Evolutionary conservation across 306 rosid species (phyloP).

Genomic region (Dalbergia cultrata): DNA sequence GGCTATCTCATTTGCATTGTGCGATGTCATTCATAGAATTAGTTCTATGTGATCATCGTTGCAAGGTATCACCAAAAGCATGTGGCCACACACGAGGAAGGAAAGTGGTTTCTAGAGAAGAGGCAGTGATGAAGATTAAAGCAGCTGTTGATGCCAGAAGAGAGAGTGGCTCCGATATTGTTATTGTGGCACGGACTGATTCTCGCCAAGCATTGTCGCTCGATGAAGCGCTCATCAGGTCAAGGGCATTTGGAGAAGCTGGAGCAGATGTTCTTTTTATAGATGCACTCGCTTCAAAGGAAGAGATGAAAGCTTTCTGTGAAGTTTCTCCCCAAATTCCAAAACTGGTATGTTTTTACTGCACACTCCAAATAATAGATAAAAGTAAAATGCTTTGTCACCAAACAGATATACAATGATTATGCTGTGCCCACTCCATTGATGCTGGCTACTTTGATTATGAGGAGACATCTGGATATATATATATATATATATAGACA

Average conservation of each 20-base stretch:
- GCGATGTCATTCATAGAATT: not conserved
- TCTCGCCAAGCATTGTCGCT: constrained; percentile 89
- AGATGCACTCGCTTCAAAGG: constrained; percentile 82
- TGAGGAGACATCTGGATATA: too few species aligned
- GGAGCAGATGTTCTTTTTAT: constrained; percentile 95
- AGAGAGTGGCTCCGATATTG: constrained; percentile 89
- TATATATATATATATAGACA: too few species aligned
- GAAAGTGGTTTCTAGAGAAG: constrained; percentile 80
- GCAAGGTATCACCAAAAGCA: constrained; percentile 86
- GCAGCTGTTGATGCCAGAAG: constrained; percentile 85
- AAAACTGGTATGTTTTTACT: constrained; percentile 64
- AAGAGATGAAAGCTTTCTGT: constrained; percentile 88
- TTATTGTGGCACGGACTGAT: constrained; percentile 87
- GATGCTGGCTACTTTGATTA: not conserved
- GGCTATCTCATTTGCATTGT: not conserved
- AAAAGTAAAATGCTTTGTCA: not conserved
- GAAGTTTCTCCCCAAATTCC: constrained; percentile 80
- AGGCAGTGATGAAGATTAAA: constrained; percentile 74
- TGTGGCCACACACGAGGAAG: constrained; percentile 90
- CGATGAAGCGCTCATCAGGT: constrained; percentile 77
- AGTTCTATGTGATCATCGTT: constrained; percentile 24
- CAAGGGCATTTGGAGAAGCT: constrained; percentile 82
- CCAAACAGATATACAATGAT: too few species aligned
- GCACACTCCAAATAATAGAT: not conserved
- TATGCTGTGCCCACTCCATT: not conserved